phyloP scores from a whole-genome alignment of 2,329 filamentous ascomycete genomes.

The Aureobasidium namibiae region DNA sequence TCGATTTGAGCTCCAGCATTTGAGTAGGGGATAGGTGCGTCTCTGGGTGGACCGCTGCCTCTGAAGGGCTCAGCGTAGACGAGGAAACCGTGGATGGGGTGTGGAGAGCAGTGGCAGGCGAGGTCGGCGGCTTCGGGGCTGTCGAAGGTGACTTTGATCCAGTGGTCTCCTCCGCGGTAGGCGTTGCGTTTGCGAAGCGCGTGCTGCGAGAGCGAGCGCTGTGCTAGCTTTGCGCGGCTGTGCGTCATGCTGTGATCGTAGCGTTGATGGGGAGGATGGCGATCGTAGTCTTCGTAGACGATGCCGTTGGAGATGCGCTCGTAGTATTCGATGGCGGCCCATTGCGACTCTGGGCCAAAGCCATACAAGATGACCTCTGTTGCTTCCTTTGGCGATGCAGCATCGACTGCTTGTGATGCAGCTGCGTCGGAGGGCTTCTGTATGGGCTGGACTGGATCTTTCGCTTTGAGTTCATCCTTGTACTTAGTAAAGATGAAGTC shows the following conservation, averaged over 20 bases:
- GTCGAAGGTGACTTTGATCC: slow-evolving; percentile 59
- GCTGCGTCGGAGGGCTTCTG: slow-evolving; percentile 17
- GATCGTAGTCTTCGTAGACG: slow-evolving; percentile 89
- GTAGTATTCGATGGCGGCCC: slow-evolving; percentile 82
- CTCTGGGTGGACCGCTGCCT: slow-evolving; percentile 35
- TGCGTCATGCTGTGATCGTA: slow-evolving; percentile 67
- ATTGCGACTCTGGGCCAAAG: slow-evolving; percentile 60
- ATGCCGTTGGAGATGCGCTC: slow-evolving; percentile 71
- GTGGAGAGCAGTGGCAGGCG: slow-evolving; percentile 39
- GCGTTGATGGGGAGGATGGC: slow-evolving; percentile 66
- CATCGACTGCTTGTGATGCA: slow-evolving; percentile 22
- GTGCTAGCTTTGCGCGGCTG: slow-evolving; percentile 62
- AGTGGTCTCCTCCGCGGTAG: slow-evolving; percentile 78
- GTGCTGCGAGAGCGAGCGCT: slow-evolving; percentile 58
- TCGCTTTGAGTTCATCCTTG: slow-evolving; percentile 18
- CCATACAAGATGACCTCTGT: slow-evolving; percentile 82
- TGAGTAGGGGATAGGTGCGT: slow-evolving; percentile 34
- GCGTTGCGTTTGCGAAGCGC: slow-evolving; percentile 73
- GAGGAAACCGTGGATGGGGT: slow-evolving; percentile 38
- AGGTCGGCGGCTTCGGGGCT: slow-evolving; percentile 40
- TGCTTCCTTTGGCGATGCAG: slow-evolving; percentile 43
- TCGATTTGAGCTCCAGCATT: slow-evolving; percentile 26
- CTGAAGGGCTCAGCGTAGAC: slow-evolving; percentile 42
- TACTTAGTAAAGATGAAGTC: slow-evolving; percentile 38
- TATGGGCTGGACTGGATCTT: slow-evolving; percentile 14